Conservation (phyloP, 2,329 filamentous ascomycete species). For the Botrytis deweyae region DNA sequence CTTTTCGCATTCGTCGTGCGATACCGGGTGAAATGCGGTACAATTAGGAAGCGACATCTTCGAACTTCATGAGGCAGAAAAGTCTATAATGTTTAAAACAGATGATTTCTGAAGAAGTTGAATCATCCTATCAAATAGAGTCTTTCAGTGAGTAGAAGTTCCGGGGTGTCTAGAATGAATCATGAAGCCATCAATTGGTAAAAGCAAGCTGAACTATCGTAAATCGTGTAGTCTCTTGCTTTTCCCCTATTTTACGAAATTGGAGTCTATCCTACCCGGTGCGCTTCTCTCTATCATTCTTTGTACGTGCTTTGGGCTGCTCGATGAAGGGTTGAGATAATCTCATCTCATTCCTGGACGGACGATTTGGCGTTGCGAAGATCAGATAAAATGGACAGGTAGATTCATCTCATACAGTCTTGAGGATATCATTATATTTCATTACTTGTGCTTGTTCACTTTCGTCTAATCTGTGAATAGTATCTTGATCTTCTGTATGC, state of each 20-base stretch:
- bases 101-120: not conserved
- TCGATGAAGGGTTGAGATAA: not conserved
- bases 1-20: conserved; percentile 3
- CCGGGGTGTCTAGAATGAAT: not conserved
- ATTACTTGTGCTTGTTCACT: not conserved
- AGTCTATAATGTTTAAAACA: not conserved
- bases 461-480: not conserved
- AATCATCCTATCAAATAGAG: no score
- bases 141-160: not conserved
- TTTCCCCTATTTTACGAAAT: fast-evolving
- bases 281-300: not conserved
- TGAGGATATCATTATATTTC: not conserved
- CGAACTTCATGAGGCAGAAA: no score
- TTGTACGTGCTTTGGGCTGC: not conserved
- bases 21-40: not conserved
- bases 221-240: not conserved
- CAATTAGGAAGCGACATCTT: not conserved
- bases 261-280: fast-evolving
- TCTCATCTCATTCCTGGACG: not conserved
- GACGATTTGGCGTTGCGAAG: not conserved
- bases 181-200: not conserved
- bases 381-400: no score
- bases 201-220: fast-evolving
- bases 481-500: not conserved
- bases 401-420: not conserved